Base-by-base conservation (phyloP, 768 basidiomycete genomes). In the Porpolomopsis calyptriformis region DNA sequence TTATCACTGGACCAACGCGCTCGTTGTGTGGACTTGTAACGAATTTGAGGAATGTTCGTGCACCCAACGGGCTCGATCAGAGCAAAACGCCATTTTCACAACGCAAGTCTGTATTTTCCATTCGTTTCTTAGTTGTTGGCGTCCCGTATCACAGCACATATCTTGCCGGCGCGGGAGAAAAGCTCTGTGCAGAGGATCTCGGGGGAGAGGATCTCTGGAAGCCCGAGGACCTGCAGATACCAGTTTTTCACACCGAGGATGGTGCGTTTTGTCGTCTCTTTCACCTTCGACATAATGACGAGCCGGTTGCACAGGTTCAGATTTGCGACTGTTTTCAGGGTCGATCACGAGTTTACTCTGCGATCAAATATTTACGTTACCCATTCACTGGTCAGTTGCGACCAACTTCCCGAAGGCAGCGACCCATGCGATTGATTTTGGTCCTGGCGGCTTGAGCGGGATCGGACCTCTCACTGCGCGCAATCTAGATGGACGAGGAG, bases 111-210 rank as follows among this genome's bases (percentile, higher is more conserved):
- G 85, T 89, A 4, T 98, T 99, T 64, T 84, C 79, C 35, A 77
- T 86, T 40, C 82, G 96, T 37, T 99, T 98, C 73, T 69, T 99
- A 56, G 84, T 89, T n/a, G 85, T 99, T 57, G 85, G 81, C 44
- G 94, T 92, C 1, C 96, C 96, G 1, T 99, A 92, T 67, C 96
- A 99, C 72, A 93, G 91, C 63, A 68, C 70, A 16, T 94, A 97
- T 64, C 71, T 99, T 45, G 59, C 59, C 14, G 80, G 76, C 23
- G 84, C 80, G 1, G 78, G 89, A 2, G 77, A 90, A 51, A 85
- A 80, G 62, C 65, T 96, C 39, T 63, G 85, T 31, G 62, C 74
- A n/a, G 77, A 84, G 48, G 89, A 93, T 66, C 64, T 93, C 27
- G 69, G 66, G 9, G 81, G 76, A 2, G 75, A 89, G 56, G 90